phyloP scores from a whole-genome alignment of 2,329 filamentous ascomycete genomes.

The Shiraia sp. region DNA sequence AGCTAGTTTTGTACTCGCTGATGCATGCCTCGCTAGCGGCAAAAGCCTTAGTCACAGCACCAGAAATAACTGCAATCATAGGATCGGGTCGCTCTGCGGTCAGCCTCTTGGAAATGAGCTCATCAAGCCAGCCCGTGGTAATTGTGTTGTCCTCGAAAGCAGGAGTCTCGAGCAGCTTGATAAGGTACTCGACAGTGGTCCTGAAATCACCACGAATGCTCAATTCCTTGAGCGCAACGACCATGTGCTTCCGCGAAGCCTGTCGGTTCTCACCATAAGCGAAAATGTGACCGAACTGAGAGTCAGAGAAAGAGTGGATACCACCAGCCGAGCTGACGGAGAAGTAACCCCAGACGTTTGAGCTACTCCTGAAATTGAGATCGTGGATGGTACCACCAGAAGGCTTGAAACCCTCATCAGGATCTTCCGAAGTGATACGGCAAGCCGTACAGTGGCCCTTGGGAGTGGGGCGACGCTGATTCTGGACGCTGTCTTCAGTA shows the following conservation, averaged over 20 bases:
- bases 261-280: slow-evolving; percentile 97
- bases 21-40: slow-evolving; percentile 90
- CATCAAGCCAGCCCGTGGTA: slow-evolving; percentile 97
- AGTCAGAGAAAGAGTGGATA: slow-evolving; percentile 99
- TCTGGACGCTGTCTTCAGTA: slow-evolving; percentile 77
- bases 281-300: slow-evolving; percentile 98
- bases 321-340: slow-evolving; percentile 94
- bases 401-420: slow-evolving; percentile 98
- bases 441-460: slow-evolving; percentile 98
- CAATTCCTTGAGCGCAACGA: slow-evolving; percentile 95
- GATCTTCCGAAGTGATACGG: slow-evolving; percentile 98
- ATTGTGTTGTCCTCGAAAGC: slow-evolving; percentile 99
- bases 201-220: slow-evolving; percentile 99
- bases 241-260: slow-evolving; percentile 98
- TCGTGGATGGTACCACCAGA: slow-evolving; percentile 99
- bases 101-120: slow-evolving; percentile 96
- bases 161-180: slow-evolving; percentile 97
- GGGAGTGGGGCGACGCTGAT: slow-evolving; percentile 85
- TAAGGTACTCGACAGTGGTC: slow-evolving; percentile 97
- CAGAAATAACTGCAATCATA: slow-evolving; percentile 91
- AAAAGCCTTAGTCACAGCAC: slow-evolving; percentile 93
- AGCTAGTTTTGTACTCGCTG: slow-evolving; percentile 79
- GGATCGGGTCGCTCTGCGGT: slow-evolving; percentile 94
- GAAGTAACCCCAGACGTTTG: slow-evolving; percentile 99
- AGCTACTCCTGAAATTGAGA: slow-evolving; percentile 97